Evolutionary conservation across 148 eudicot species (phyloP), one percentile per base, ranked within the genome.

Genomic region (Mesembryanthemum crystallinum): DNA sequence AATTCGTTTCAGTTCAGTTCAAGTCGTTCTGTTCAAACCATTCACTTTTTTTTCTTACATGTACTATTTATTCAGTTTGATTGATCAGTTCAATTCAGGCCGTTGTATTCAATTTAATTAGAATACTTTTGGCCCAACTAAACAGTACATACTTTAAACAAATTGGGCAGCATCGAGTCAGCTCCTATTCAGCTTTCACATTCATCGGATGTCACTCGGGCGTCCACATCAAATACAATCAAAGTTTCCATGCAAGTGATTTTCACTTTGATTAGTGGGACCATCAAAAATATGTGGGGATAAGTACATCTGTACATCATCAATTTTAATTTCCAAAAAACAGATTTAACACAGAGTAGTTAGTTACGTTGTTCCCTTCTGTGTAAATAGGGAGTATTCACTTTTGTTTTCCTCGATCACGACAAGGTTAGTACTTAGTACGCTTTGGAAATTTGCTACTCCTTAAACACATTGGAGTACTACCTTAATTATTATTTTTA

Each of bases 371-470:
- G 5, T 1, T 54, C 23, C 6, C 23, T 7, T n/a, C n/a, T 4
- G 13, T 43, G 12, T 9, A 4, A 11, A 10, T 43, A 43, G 49
- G 42, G 3, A 43, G 7, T 43, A 33, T 11, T 65, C 21, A 35
- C 18, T 67, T 67, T 67, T 67, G 71, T 45, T 67, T 27, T 67
- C 32, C 71, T 67, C 71, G 24, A 67, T 67, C 71, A 43, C 55
- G 18, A 67, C 71, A 67, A 67, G n/a, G 8, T 45, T 24, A 14
- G 15, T 14, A 1, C 58, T n/a, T 54, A 20, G 6, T 45, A 45
- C 49, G 2, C 49, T 2, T 54, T 54, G 0, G 24, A 20, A 54
- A 18, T 54, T 54, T n/a, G 23, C 58, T 54, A 13, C 58, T 21
- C 8, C 20, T 12, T 12, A 0, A 12, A 8, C 2, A n/a, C n/a